Base-by-base conservation (phyloP, 768 basidiomycete genomes). In the Goffeauzyma gilvescens region DNA sequence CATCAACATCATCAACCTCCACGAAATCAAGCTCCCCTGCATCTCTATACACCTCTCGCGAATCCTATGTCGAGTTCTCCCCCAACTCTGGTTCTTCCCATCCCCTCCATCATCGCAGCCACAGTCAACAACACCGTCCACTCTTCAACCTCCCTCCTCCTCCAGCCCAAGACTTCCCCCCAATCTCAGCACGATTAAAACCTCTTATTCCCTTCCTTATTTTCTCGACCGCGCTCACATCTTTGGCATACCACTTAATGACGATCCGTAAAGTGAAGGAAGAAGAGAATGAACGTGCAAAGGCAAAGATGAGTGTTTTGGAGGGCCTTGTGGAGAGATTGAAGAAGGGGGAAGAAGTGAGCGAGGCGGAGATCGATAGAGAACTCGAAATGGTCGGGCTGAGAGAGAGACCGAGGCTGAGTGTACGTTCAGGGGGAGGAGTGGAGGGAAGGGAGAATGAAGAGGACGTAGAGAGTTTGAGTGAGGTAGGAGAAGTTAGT, bases 331-430 rank as follows among this genome's bases (percentile, higher is more conserved):
- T 64, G 6, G 39, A 33, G 2, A 46, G 50, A 17, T 36, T 51
- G 15, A 40, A 41, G 24, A 38, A 38, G 13, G 53, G 50, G n/a
- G 44, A 42, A 6, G 25, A 15, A 15, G 27, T 54, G 4, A 41
- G 36, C 22, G 54, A 58, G 26, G 53, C 50, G 15, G 55, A 57
- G 23, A 40, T 63, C 8, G 54, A 60, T 41, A 48, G 61, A 24
- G 57, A 60, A 33, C 38, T 65, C 36, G 61, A 63, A 48, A 53
- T 64, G 50, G 64, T 65, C 10, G 64, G 64, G 8, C 37, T 65
- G 18, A 51, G 57, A 25, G 61, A 64, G 43, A 32, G 61, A n/a
- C 54, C 41, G 25, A 37, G 46, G 15, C 36, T 53, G 30, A 44
- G 50, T 5, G 50, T 43, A 25, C 55, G 50, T 4, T 22, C 52